These are phyloP conservation scores for Castanea mollissima DNA, from an alignment of 306 rosid genomes.

Conservation along the genomic window DNA sequence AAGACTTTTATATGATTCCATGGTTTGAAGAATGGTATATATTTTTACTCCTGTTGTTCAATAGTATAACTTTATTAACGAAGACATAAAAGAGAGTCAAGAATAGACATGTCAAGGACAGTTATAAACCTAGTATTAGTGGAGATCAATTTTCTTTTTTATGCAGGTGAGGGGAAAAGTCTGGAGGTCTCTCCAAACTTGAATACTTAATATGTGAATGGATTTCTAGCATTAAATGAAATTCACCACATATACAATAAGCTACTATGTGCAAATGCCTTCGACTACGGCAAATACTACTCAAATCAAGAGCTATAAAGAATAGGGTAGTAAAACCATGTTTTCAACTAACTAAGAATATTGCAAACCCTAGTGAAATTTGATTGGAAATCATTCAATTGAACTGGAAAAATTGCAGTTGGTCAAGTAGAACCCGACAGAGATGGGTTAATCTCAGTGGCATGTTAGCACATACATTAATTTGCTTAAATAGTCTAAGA, in stretches of 20 bases:
- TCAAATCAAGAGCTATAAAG: not conserved
- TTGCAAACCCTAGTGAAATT: not conserved
- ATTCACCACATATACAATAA: not conserved
- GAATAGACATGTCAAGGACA: not conserved
- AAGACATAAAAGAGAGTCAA: not conserved
- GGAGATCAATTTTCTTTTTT: not conserved
- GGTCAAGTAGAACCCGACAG: not conserved
- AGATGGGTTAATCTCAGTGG: not conserved
- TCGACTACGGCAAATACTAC: not conserved
- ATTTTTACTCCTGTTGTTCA: not conserved
- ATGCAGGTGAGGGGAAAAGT: not conserved
- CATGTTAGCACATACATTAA: not conserved
- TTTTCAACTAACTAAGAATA: too few relatives aligned
- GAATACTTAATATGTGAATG: not conserved
- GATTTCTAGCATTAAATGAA: not conserved
- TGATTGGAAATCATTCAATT: not conserved
- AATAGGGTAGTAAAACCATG: not conserved
- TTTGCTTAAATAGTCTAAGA: not conserved
- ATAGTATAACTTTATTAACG: conserved; percentile 14
- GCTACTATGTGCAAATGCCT: not conserved
- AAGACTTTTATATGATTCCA: not conserved
- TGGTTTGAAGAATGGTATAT: not conserved
- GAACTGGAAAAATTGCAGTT: not conserved
- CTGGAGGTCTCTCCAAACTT: not conserved
- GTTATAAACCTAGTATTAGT: not conserved